These are phyloP conservation scores for Neltuma alba DNA, from an alignment of 306 rosid genomes.

Conservation along the genomic window DNA sequence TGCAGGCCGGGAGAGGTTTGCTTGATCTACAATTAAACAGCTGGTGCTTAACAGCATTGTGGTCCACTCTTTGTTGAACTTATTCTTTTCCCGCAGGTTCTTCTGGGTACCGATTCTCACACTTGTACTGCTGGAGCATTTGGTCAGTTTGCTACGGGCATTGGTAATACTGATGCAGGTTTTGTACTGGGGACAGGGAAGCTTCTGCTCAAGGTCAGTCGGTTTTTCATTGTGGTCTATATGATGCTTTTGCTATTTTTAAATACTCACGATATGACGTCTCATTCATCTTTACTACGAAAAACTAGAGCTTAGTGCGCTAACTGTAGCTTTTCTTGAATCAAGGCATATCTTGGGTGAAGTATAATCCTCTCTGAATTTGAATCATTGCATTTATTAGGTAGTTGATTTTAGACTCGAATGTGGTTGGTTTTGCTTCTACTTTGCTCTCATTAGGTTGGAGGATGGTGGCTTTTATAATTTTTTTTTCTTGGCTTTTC, in stretches of 20 bases:
- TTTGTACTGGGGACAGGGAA: conserved; percentile 86
- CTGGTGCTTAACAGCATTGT: conserved; percentile 12
- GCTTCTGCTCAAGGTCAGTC: conserved; percentile 77
- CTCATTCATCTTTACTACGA: background rate
- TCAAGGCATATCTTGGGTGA: background rate
- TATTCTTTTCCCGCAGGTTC: conserved; percentile 55
- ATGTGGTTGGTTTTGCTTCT: conserved; percentile 6
- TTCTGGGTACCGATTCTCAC: conserved; percentile 97
- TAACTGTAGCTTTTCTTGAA: background rate
- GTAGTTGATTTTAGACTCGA: background rate
- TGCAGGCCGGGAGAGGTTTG: conserved; percentile 98
- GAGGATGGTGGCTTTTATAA: background rate
- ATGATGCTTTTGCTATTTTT: conserved; percentile 3
- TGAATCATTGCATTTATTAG: background rate
- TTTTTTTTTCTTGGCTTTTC: background rate
- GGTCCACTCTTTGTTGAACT: conserved; percentile 32
- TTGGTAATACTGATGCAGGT: conserved; percentile 93
- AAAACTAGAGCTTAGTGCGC: conserved; percentile 1
- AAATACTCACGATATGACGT: background rate
- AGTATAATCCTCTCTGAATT: background rate
- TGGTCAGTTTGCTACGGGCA: conserved; percentile 97
- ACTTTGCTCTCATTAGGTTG: conserved; percentile 2
- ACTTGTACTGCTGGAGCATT: conserved; percentile 98
- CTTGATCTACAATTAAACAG: conserved; percentile 28
- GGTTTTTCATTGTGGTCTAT: conserved; percentile 14